A percentile compares a stretch with the other conserved stretches of the same genome.
Conservation (phyloP, 2,329 filamentous ascomycete genomes). For the Thelonectria olida region DNA sequence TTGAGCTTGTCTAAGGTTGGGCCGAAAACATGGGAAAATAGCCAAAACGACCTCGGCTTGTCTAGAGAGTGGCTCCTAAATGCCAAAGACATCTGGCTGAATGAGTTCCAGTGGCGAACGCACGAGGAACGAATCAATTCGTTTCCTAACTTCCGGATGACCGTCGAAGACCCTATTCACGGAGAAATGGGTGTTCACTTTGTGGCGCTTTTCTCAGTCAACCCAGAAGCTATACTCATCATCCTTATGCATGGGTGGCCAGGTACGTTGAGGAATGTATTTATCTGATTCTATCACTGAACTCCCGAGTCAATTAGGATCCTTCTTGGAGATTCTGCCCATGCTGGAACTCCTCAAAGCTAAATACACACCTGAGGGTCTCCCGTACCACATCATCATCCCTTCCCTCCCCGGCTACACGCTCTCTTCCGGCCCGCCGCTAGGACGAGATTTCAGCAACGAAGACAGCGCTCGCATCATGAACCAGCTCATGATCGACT, state of each 20-base stretch:
- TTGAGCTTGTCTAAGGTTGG: too few species aligned
- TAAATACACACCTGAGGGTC: slow-evolving; percentile 57
- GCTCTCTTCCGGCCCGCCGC: slow-evolving; percentile 58
- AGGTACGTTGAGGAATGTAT: too few species aligned
- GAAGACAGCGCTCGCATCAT: slow-evolving; percentile 49
- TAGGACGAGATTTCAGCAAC: slow-evolving; percentile 50
- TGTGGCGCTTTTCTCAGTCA: slow-evolving; percentile 61
- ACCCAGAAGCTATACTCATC: slow-evolving; percentile 59
- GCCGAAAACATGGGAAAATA: too few species aligned
- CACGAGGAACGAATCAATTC: not conserved
- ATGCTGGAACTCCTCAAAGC: slow-evolving; percentile 55
- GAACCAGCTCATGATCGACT: slow-evolving; percentile 59
- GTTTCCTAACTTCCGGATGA: not conserved
- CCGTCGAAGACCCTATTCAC: too few species aligned
- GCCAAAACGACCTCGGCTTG: too few species aligned
- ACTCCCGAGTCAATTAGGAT: too few species aligned
- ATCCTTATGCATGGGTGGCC: slow-evolving; percentile 66
- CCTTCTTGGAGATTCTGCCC: slow-evolving; percentile 64
- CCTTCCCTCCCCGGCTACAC: slow-evolving; percentile 65
- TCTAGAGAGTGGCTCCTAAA: not conserved
- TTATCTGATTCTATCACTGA: too few species aligned
- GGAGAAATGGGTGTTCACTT: slow-evolving; percentile 59
- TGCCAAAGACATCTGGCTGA: not conserved
- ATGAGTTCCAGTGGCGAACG: slow-evolving; percentile 1
- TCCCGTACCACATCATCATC: slow-evolving; percentile 68